Evolutionary conservation across 441 rosid species (phyloP), one percentile per base, ranked within the genome.

Genomic region (Breynia disticha): DNA sequence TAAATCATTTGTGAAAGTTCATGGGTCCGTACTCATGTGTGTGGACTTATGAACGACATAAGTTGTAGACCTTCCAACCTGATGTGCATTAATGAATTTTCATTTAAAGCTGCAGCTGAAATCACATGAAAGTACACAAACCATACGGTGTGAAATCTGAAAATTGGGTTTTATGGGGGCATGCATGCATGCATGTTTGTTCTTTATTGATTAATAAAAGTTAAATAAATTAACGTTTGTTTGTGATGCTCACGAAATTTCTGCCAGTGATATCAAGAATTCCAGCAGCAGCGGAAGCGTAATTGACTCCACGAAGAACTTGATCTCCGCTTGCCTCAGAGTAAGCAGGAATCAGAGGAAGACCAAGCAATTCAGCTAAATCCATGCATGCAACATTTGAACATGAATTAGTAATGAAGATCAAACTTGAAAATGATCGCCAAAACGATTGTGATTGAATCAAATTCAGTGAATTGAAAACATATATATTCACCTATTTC

Each of bases 271-370:
- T 63, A 42, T 86, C 95, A 15, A 88, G 95, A 45, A 91, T 91
- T 35, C 98, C 98, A 0, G 98, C 89, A 7, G 98, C 98, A 0
- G 98, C 97, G 7, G 98, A 91, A 41, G 98, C 98, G 46, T 82
- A 91, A 78, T 91, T 91, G 65, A 86, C 75, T 1, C 95, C 98
- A 51, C 76, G 81, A 59, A 88, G 86, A 38, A 91, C 66, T 67
- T 82, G 79, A 37, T 79, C 73, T 8, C 91, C 90, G 15, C 85
- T 68, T 37, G 97, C 94, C 63, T 82, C 76, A 9, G 95, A 74
- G 66, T 61, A 74, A 8, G 97, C 76, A 53, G 97, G 98, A 65
- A 84, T 88, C 63, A 88, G 55, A 11, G 98, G 97, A 42, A 91
- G 83, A 19, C 91, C 94, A 7, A 88, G 76, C 21, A 79, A 70